Base-by-base conservation (phyloP, 2,329 filamentous ascomycete genomes). In the Fusarium papillatum region DNA sequence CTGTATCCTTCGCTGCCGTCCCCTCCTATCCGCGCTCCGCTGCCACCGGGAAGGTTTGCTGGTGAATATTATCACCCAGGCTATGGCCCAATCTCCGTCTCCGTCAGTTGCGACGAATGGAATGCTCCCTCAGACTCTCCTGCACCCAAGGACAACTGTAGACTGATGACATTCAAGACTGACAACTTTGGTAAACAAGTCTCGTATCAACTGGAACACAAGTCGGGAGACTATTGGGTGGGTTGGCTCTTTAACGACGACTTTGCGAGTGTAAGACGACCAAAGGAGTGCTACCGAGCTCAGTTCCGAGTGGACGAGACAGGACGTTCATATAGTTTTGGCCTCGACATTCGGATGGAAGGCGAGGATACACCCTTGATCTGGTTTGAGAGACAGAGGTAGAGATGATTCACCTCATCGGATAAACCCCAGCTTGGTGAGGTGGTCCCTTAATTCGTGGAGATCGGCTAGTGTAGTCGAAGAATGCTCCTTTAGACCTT, bases 1-100 rank as follows among this genome's bases (percentile, higher is more conserved):
- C 29, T 79, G 2, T 79, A 74, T 36, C 76, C 78, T 3, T 72
- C 63, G 2, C n/a, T 67, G 3, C 63, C 64, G 3, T 60, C 50
- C 22, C 66, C 71, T 34, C 80, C 83, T 7, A 80, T 84, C 4
- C 73, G 81, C 7, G 81, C 83, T 5, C 79, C 81, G 4, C 78
- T 84, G n/a, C 84, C 85, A 76, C 82, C 86, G 79, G 81, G 84
- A 67, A 82, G 84, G 62, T 85, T 86, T 63, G 81, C 84, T 13
- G 85, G 85, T 64, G 82, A 84, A 64, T 86, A 85, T 76, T 82
- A 82, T 69, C 82, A 86, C 78, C 61, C 66, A 1, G 76, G 78
- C 17, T 80, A 79, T 24, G 78, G 78, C 1, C 70, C 68, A 17
- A 41, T 80, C 31, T 62, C 68, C 11, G 63, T 80, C 7, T 69